A percentile compares a stretch with the other conserved stretches of the same genome.
These are phyloP conservation scores for Myrmaecium sp. DNA, from an alignment of 2,329 filamentous ascomycete genomes.

Conservation along the genomic window DNA sequence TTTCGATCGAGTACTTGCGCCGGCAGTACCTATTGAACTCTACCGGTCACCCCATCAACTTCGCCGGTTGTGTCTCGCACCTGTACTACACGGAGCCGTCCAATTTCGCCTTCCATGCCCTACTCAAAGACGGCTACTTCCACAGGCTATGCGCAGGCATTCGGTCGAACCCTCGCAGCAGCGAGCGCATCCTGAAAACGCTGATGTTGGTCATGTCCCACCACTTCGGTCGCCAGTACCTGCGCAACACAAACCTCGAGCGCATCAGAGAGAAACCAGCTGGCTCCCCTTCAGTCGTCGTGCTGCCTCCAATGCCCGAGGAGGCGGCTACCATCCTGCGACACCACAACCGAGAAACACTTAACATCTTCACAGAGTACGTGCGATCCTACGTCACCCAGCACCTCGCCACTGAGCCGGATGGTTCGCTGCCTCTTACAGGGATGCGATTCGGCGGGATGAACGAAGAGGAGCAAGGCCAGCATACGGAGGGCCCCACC, in stretches of 20 bases:
- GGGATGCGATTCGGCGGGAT: conserved; percentile 27
- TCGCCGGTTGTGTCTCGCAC: conserved; percentile 52
- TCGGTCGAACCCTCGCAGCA: conserved; percentile 28
- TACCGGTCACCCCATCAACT: conserved; percentile 50
- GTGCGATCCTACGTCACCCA: conserved; percentile 52
- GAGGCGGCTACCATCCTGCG: conserved; percentile 39
- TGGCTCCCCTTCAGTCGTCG: conserved; percentile 43
- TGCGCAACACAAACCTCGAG: conserved; percentile 29
- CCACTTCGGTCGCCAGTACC: conserved; percentile 46
- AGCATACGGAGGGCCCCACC: conserved; percentile 14
- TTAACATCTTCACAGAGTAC: conserved; percentile 51
- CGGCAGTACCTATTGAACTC: conserved; percentile 47
- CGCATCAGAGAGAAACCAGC: conserved; percentile 33
- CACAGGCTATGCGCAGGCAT: conserved; percentile 44
- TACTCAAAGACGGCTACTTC: conserved; percentile 57
- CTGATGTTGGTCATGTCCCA: conserved; percentile 55
- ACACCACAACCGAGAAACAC: conserved; percentile 46
- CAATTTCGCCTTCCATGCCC: conserved; percentile 58
- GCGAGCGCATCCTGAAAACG: conserved; percentile 35
- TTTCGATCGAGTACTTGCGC: conserved; percentile 65
- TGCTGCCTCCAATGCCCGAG: conserved; percentile 46
- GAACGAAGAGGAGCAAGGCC: conserved; percentile 7
- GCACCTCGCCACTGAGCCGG: conserved; percentile 34
- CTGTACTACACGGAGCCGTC: conserved; percentile 64
- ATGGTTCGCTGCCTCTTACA: conserved; percentile 43